Evolutionary conservation across 2,329 filamentous ascomycete species (phyloP).

Genomic region (Aspergillus latus): DNA sequence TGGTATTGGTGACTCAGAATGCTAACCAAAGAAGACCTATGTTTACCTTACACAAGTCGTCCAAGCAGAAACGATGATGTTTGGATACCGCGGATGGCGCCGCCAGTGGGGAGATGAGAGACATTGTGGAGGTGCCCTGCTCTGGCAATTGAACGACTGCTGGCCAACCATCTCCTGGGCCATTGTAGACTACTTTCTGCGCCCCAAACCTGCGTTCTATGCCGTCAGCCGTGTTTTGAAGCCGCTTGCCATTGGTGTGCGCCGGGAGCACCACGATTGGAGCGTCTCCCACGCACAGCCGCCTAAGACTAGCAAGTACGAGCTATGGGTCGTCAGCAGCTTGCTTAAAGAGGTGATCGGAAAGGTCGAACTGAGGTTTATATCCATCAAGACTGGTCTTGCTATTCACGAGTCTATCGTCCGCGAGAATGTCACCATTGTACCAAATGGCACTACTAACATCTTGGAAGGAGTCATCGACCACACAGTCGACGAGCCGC

Average conservation of each 20-base stretch:
- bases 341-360: slow-evolving; percentile 34
- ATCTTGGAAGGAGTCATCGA: slow-evolving; percentile 52
- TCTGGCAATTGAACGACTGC: slow-evolving; percentile 53
- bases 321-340: slow-evolving; percentile 59
- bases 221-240: slow-evolving; percentile 59
- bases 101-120: slow-evolving; percentile 49
- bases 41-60: slow-evolving; percentile 66
- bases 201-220: slow-evolving; percentile 63
- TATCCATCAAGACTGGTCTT: slow-evolving; percentile 55
- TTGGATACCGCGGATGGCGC: slow-evolving; percentile 58
- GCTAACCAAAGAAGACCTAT: slow-evolving; percentile 60
- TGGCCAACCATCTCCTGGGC: slow-evolving; percentile 65
- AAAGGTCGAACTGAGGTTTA: slow-evolving; percentile 47
- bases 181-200: slow-evolving; percentile 61
- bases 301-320: slow-evolving; percentile 53
- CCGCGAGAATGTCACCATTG: slow-evolving; percentile 49
- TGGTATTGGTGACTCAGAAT: background rate
- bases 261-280: slow-evolving; percentile 60
- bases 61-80: slow-evolving; percentile 62
- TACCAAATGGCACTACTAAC: slow-evolving; percentile 57
- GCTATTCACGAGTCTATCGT: slow-evolving; percentile 55
- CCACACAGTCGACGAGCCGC: slow-evolving; percentile 51
- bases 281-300: slow-evolving; percentile 59
- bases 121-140: slow-evolving; percentile 47
- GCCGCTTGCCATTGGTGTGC: slow-evolving; percentile 58